Evolutionary conservation across 805 yeast genomes (phyloP).

Genomic region (Wilhelminamyces savonicus): DNA sequence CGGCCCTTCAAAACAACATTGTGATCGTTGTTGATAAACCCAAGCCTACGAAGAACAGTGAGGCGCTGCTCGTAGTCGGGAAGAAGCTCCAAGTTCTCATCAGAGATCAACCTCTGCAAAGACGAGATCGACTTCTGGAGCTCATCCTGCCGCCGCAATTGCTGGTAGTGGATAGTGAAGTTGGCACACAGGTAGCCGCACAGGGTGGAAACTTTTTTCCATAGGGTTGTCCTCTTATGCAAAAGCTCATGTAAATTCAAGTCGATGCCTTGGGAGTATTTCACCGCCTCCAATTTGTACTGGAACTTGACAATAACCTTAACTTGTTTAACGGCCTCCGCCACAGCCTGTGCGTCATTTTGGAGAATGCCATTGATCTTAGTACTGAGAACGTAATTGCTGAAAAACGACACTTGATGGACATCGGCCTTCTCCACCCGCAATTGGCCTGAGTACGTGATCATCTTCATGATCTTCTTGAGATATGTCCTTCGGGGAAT

Average conservation of each 20-base stretch:
- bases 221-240: slow-evolving; percentile 29
- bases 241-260: slow-evolving; percentile 31
- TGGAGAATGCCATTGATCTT: slow-evolving; percentile 28
- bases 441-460: slow-evolving; percentile 28
- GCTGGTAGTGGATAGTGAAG: slow-evolving; percentile 40
- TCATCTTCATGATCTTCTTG: slow-evolving; percentile 25
- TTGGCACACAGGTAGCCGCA: slow-evolving; percentile 37
- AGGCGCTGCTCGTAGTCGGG: slow-evolving; percentile 94
- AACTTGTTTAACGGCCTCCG: slow-evolving; percentile 31
- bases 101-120: slow-evolving; percentile 62
- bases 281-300: slow-evolving; percentile 37
- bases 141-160: slow-evolving; percentile 38
- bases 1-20: slow-evolving; percentile 86
- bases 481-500: slow-evolving; percentile 29
- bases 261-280: slow-evolving; percentile 28
- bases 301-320: slow-evolving; percentile 29
- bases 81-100: slow-evolving; percentile 79
- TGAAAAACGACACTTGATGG: slow-evolving; percentile 37
- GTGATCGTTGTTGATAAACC: slow-evolving; percentile 67
- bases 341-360: slow-evolving; percentile 28
- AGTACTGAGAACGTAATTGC: slow-evolving; percentile 28
- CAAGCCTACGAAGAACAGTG: slow-evolving; percentile 68
- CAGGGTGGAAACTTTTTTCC: slow-evolving; percentile 15
- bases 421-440: slow-evolving; percentile 35
- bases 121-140: slow-evolving; percentile 47